Base-by-base conservation (phyloP, 1,139 yeast species). In the Kluyveromyces marxianus region DNA sequence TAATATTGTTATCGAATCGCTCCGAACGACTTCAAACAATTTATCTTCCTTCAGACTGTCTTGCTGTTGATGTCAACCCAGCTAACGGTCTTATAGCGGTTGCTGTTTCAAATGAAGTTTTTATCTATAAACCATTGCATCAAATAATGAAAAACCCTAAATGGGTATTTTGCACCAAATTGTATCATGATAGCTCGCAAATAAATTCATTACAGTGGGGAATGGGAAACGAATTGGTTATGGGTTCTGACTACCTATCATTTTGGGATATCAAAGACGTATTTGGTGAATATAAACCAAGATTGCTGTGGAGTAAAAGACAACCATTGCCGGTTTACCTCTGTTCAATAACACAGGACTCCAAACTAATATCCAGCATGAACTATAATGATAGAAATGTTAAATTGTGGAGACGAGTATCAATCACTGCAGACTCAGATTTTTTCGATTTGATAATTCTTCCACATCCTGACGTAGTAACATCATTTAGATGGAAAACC, bases 341-440 rank as follows among this genome's bases (percentile, higher is more conserved):
- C 42, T 74, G 81, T 4, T 68, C 69, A 35, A 76, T 82, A 39
- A 79, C 94, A 0, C 79, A 76, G 26, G 83, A 83, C 53, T 78
- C 88, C 0, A 76, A 76, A 48, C 69, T 81, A 42, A 77, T 90
- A 27, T 83, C 90, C 3, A 75, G 83, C 43, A 72, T 77, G 41
- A 81, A 82, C 0, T 68, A 67, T 40, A 77, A 74, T 58, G 96
- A 87, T 59, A 70, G 74, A 42, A 68, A 83, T 10, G 79, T 86
- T 32, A 87, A 86, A 59, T 72, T 89, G 3, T 90, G 96, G 96
- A 74, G 81, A 43, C 69, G 97, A 40, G 70, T 81, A 3, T 77
- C 83, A 8, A 85, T 81, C 56, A 54, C 63, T 37, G 92, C 86
- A 8, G 83, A 78, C 26, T 75, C 76, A 47, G 76, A 85, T 3